Evolutionary conservation across 179 eudicot genomes (phyloP), one percentile per base, ranked within the genome.

Genomic region (Heliamphora ciliata): DNA sequence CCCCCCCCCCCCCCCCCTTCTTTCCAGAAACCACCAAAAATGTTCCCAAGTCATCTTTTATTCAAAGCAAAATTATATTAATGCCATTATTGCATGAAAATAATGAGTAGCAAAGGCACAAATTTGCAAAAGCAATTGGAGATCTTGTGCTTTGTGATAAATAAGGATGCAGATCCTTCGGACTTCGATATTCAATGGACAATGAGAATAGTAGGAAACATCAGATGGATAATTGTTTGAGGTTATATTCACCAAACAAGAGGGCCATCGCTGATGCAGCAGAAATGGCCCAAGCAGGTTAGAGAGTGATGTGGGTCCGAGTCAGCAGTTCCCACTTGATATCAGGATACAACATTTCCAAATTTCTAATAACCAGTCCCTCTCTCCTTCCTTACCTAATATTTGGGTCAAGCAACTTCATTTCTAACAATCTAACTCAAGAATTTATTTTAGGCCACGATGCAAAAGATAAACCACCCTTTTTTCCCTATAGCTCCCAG

Each of bases 261-360:
- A 21, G 74, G 74, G 11, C 24, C 18, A 70, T 8, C 6, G 58
- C 50, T 17, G 58, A 31, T 73, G 79, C 78, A 54, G 55, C 78
- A 54, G 63, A 75, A 55, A 54, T 31, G 55, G 78, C 78, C 21
- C 78, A 76, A 11, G n/a, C 79, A 76, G 63, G 17, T 56, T 56
- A 76, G 50, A 13, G 21, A 21, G 18, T 31, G 50, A 76, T 8
- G 65, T 76, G 79, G 65, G 65, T 56, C 48, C 79, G 56, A 76
- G 79, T 56, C 50, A 21, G 24, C 24, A 21, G 24, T 21, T 21
- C 24, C 24, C 24, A 21, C 24, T 21, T 21, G 24, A 21, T 21
- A 21, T 21, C 24, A 21, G 17, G 52, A 44, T 76, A 44, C 18
- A 4, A 77, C 55, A 71, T 9, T 63, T 40, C n/a, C 24, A 46